These are phyloP conservation scores for Xylaria nigripes DNA, from an alignment of 495 filamentous ascomycete species.

Conservation along the genomic window DNA sequence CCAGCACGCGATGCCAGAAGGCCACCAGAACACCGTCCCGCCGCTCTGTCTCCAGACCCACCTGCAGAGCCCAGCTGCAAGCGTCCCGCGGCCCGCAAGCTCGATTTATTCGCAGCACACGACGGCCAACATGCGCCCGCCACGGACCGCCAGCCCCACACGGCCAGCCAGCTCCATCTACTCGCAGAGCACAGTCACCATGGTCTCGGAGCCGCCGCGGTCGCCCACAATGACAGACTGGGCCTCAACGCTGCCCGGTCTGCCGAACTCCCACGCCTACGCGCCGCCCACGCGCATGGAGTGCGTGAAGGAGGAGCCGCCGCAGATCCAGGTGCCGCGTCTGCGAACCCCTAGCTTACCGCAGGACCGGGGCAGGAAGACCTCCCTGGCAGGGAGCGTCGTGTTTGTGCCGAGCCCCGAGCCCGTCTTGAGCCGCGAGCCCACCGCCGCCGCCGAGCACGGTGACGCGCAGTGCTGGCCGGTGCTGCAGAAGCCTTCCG, in stretches of 20 bases:
- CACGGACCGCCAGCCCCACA: neutral
- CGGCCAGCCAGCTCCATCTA: constrained; percentile 8
- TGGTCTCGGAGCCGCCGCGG: neutral
- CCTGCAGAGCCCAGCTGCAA: constrained; percentile 1
- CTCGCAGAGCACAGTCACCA: neutral
- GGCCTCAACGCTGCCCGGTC: constrained; percentile 1
- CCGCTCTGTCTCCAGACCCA: neutral
- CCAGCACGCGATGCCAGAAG: neutral
- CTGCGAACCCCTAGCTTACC: constrained; percentile 8
- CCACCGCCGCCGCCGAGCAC: neutral
- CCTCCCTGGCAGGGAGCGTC: no score
- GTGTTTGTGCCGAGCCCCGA: neutral
- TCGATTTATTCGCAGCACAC: constrained; percentile 7
- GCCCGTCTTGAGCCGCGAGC: neutral
- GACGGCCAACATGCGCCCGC: neutral
- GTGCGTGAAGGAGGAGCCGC: neutral
- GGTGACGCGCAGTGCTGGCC: constrained; percentile 1
- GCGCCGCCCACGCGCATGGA: neutral
- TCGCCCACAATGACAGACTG: constrained; percentile 7
- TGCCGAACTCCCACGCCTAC: neutral
- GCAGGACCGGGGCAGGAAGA: neutral
- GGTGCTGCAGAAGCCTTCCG: constrained; percentile 8
- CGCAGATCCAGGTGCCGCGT: constrained; percentile 7
- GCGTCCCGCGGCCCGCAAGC: constrained; percentile 5
- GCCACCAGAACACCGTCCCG: neutral